Evolutionary conservation across 2,329 filamentous ascomycete species (phyloP).

Genomic region (Dactylella cylindrospora): DNA sequence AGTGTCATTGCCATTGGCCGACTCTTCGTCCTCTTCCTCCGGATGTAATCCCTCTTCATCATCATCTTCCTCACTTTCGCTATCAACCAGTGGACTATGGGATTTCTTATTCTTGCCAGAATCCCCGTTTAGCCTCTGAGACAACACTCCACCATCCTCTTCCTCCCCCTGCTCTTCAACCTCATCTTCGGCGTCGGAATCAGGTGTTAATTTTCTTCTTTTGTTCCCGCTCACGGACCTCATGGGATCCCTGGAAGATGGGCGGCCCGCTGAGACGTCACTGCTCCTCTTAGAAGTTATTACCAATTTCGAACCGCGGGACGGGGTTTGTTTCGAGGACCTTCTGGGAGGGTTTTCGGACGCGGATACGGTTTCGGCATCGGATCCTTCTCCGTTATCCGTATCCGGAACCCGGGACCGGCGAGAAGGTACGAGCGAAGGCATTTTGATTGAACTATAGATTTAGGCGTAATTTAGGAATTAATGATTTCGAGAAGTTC

Average conservation of each 20-base stretch:
- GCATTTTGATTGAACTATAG: constrained; percentile 1
- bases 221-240: constrained; percentile 10
- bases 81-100: too few species aligned
- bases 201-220: constrained; percentile 23
- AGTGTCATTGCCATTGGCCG: background rate
- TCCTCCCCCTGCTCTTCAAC: too few species aligned
- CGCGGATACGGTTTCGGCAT: background rate
- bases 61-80: background rate
- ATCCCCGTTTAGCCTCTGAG: too few species aligned
- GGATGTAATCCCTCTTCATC: background rate
- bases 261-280: background rate
- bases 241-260: background rate
- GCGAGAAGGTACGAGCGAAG: constrained; percentile 7
- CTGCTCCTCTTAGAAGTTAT: constrained; percentile 25
- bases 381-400: background rate
- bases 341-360: background rate
- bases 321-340: background rate
- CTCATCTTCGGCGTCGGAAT: background rate
- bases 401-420: constrained; percentile 1
- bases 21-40: constrained; percentile 2
- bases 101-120: too few species aligned
- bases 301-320: constrained; percentile 4
- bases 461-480: too few species aligned
- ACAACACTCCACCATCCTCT: too few species aligned
- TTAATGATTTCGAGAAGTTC: too few species aligned